A percentile compares a stretch with the other conserved stretches of the same genome.
phyloP scores from a whole-genome alignment of 345 rosid genomes.

The Crucihimalaya himalaica region DNA sequence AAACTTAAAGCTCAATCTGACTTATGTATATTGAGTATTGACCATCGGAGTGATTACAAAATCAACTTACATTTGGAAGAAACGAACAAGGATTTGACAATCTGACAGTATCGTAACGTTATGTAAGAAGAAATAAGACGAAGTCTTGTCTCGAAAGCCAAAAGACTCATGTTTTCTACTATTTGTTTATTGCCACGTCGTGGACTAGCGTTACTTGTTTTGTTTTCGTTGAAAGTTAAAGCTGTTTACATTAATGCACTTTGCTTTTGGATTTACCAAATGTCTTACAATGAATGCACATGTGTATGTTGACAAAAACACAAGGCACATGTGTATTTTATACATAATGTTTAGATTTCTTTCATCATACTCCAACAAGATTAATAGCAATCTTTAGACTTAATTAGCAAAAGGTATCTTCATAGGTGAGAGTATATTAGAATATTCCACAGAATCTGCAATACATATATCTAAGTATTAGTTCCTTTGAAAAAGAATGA shows the following conservation, averaged over 20 bases:
- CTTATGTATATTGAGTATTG: not conserved
- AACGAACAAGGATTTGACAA: not conserved
- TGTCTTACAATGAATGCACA: not conserved
- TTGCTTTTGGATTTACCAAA: slow-evolving; percentile 4
- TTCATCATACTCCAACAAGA: not conserved
- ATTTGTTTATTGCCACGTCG: not conserved
- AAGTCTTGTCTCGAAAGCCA: not conserved
- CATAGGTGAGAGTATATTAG: not conserved
- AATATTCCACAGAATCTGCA: not conserved
- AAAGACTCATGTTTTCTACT: not conserved
- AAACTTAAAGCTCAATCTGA: not conserved
- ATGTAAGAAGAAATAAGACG: not conserved
- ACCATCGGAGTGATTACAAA: not conserved
- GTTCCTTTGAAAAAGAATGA: not conserved
- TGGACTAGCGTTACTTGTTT: not conserved
- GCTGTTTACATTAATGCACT: not conserved
- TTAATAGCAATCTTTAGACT: not conserved
- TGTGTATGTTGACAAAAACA: not conserved
- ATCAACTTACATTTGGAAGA: not conserved
- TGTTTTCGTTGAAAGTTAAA: not conserved
- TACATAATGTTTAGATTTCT: not conserved
- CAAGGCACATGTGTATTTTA: not conserved
- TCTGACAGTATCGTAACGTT: not conserved
- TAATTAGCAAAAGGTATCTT: not conserved
- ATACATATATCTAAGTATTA: not conserved